phyloP scores from a whole-genome alignment of 441 rosid genomes.

The Sinapis alba region DNA sequence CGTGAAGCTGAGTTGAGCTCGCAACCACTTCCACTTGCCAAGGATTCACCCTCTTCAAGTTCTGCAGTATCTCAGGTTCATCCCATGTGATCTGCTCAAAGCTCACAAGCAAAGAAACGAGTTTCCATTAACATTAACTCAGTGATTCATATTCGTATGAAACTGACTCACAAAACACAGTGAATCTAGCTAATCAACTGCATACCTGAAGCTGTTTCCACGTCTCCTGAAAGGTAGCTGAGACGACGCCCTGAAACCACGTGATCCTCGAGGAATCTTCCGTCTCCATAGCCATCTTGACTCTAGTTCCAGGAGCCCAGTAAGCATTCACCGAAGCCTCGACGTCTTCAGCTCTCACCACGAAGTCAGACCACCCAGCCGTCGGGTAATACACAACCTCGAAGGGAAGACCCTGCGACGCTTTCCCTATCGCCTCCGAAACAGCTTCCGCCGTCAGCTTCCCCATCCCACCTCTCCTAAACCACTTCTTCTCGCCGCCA shows the following conservation, averaged over 20 bases:
- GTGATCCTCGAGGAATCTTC: constrained; percentile 79
- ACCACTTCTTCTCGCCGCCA: constrained; percentile 28
- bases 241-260: constrained; percentile 74
- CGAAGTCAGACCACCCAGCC: constrained; percentile 72
- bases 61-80: constrained; percentile 77
- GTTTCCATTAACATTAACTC: too few species aligned
- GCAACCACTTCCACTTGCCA: constrained; percentile 80
- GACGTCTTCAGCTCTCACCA: constrained; percentile 75
- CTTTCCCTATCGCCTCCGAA: constrained; percentile 56
- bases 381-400: constrained; percentile 81
- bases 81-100: constrained; percentile 77
- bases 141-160: too few species aligned
- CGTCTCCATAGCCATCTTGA: constrained; percentile 78
- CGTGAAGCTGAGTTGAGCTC: constrained; percentile 48
- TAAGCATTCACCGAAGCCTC: constrained; percentile 51
- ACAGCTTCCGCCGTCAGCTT: constrained; percentile 55
- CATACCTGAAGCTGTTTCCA: constrained; percentile 97
- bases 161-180: too few species aligned
- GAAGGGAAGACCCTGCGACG: constrained; percentile 57
- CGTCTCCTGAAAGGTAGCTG: constrained; percentile 43
- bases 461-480: constrained; percentile 52
- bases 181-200: too few species aligned
- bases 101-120: not conserved
- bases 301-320: constrained; percentile 74
- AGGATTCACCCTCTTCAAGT: constrained; percentile 76